Percentiles rank a stretch among this genome's conserved stretches.
Conservation (phyloP, 805 yeast species). For the Nakazawaea populi region DNA sequence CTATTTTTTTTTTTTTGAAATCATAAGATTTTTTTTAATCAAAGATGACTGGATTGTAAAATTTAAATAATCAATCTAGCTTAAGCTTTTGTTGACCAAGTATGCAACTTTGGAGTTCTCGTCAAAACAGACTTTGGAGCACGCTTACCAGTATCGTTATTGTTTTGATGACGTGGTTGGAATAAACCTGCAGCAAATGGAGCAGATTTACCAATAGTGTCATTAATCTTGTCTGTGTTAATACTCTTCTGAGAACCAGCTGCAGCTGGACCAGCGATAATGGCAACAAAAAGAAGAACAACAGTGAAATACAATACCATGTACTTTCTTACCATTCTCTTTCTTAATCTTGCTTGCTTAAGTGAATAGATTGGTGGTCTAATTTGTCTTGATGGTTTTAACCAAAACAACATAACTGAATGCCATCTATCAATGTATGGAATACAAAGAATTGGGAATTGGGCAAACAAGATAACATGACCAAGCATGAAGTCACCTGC, state of each 20-base stretch:
- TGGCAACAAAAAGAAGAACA: slow-evolving; percentile 60
- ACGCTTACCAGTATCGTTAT: slow-evolving; percentile 76
- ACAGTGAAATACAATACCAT: slow-evolving; percentile 72
- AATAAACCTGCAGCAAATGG: slow-evolving; percentile 55
- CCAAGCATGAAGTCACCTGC: slow-evolving; percentile 96
- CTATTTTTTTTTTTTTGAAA: not conserved
- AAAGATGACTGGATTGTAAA: not conserved
- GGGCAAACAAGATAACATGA: slow-evolving; percentile 80
- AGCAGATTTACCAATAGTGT: slow-evolving; percentile 16
- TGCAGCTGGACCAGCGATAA: slow-evolving; percentile 89
- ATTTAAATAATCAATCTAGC: slow-evolving; percentile 15
- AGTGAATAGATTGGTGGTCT: slow-evolving; percentile 97
- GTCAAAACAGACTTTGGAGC: slow-evolving; percentile 35
- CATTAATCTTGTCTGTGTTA: slow-evolving; percentile 24
- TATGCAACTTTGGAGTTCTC: slow-evolving; percentile 33
- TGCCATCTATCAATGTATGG: slow-evolving; percentile 97
- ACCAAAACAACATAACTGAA: slow-evolving; percentile 97
- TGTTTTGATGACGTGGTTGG: slow-evolving; percentile 80
- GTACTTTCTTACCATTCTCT: slow-evolving; percentile 96
- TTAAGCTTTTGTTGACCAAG: slow-evolving; percentile 47
- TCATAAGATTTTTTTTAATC: not conserved
- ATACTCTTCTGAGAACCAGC: slow-evolving; percentile 48
- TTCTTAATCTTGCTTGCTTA: slow-evolving; percentile 93
- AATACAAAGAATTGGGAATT: slow-evolving; percentile 77
- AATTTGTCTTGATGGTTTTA: slow-evolving; percentile 92